Base-by-base conservation (phyloP, 768 basidiomycete species). In the Auriculariales sp. region DNA sequence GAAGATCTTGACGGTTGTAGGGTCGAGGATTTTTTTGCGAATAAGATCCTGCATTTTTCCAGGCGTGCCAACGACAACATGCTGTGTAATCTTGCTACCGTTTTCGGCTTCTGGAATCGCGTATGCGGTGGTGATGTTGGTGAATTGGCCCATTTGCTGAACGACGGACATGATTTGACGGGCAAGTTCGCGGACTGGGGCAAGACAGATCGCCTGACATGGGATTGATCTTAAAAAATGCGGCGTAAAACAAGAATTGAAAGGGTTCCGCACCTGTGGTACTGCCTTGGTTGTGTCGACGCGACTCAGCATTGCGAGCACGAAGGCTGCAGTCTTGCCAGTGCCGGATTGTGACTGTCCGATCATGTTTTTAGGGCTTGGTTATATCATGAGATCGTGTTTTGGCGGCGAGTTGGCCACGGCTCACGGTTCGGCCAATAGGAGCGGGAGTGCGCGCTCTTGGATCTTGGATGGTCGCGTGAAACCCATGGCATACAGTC, bases 301-400 rank as follows among this genome's bases (percentile, higher is more conserved):
- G 33, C 94, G 81, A 61, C 86, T 92, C 14, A 98, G 75, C 93
- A 99, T 98, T 10, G 94, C 93, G 46, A 99, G 72, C 11, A 92
- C 89, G 63, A 99, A 99, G 9, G 95, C 95, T 3, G 95, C 95
- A 2, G 95, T 98, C 70, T 99, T 99, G 46, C 95, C 95, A 7
- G 95, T 99, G 32, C 95, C 95, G 29, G 95, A 98, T 60, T 99
- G 95, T 47, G 93, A 98, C 68, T 99, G 95, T 15, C 92, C 95
- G 61, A 98, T 98, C 84, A 98, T 93, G 66, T 98, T 98, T 48
- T 81, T 83, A 10, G 94, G 85, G n/a, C 94, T 99, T 44, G 39
- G 61, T n/a, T 54, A 35, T 51, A 14, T 32, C 6, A 10, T 31
- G 5, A 48, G 11, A 46, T 28, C 28, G 30, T 19, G 11, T 36